These are phyloP conservation scores for Lizonia empirigonia DNA, from an alignment of 2,329 filamentous ascomycete genomes.

Conservation along the genomic window DNA sequence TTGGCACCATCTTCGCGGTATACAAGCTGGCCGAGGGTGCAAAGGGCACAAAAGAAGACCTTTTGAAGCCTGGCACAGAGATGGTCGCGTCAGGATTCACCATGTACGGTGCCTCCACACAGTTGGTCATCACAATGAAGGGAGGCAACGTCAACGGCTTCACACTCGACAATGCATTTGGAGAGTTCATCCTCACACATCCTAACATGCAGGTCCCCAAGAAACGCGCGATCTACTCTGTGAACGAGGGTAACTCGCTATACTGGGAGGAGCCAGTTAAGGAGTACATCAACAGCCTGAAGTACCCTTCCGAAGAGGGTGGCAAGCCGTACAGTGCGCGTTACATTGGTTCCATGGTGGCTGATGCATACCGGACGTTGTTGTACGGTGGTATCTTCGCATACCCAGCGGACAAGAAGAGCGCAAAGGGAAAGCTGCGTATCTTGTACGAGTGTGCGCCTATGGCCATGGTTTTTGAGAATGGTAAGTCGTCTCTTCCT, in stretches of 20 bases:
- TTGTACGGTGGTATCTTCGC: conserved; percentile 97
- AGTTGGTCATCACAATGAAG: conserved; percentile 97
- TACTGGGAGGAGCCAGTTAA: conserved; percentile 93
- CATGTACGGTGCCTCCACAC: conserved; percentile 97
- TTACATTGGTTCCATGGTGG: conserved; percentile 98
- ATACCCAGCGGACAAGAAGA: conserved; percentile 97
- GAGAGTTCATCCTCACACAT: conserved; percentile 98
- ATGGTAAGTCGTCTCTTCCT: conserved; percentile 68
- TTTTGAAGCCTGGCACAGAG: conserved; percentile 87
- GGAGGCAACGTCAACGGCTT: conserved; percentile 93
- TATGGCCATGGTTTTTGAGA: conserved; percentile 99
- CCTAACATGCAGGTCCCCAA: conserved; percentile 89
- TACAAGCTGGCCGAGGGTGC: conserved; percentile 85
- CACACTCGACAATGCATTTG: conserved; percentile 93
- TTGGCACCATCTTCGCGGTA: conserved; percentile 95
- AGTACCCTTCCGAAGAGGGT: conserved; percentile 72
- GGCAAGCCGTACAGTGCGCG: conserved; percentile 92
- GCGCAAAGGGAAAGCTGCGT: conserved; percentile 94
- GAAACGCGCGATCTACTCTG: conserved; percentile 86
- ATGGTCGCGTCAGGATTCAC: conserved; percentile 96
- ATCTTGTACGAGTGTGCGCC: conserved; percentile 98
- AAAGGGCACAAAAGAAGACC: conserved; percentile 77
- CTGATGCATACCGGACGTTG: conserved; percentile 93
- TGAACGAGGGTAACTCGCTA: conserved; percentile 97
- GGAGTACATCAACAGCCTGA: conserved; percentile 87